Percentiles rank a stretch among this genome's conserved stretches.
phyloP scores from a whole-genome alignment of 2,329 filamentous ascomycete genomes.

The Biscogniauxia sp. region DNA sequence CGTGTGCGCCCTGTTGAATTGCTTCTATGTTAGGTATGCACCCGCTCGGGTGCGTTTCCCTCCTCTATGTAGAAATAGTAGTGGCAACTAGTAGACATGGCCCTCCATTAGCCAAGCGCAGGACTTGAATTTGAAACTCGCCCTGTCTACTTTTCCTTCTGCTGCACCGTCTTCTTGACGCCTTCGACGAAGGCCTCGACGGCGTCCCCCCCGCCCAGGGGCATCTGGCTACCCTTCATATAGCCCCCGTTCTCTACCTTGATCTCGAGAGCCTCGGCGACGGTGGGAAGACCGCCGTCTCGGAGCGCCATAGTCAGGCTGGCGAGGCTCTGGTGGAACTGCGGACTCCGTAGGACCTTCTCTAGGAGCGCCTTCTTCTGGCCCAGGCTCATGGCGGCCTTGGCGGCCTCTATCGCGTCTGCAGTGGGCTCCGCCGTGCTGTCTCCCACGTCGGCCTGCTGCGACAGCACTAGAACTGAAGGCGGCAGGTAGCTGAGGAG shows the following conservation, averaged over 20 bases:
- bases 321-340: slow-evolving; percentile 82
- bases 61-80: neutral
- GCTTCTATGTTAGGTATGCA: too few relatives aligned
- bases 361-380: slow-evolving; percentile 81
- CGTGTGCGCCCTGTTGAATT: too few relatives aligned
- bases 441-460: slow-evolving; percentile 59
- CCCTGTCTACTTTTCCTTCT: slow-evolving; percentile 37
- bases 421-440: slow-evolving; percentile 64
- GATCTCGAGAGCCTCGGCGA: slow-evolving; percentile 81
- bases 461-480: slow-evolving; percentile 71
- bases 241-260: slow-evolving; percentile 82
- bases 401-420: slow-evolving; percentile 68
- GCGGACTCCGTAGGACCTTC: slow-evolving; percentile 82
- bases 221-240: slow-evolving; percentile 73
- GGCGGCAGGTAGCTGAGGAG: slow-evolving; percentile 79
- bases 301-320: slow-evolving; percentile 84
- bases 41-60: neutral
- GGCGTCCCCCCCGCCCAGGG: slow-evolving; percentile 82
- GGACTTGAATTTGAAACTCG: neutral
- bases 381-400: slow-evolving; percentile 66
- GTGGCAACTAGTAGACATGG: neutral
- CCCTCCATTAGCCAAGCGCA: neutral
- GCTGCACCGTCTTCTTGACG: slow-evolving; percentile 74
- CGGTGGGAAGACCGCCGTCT: slow-evolving; percentile 85
- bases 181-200: slow-evolving; percentile 90